phyloP scores from a whole-genome alignment of 768 basidiomycete genomes.

The Clitopilus passeckerianus region DNA sequence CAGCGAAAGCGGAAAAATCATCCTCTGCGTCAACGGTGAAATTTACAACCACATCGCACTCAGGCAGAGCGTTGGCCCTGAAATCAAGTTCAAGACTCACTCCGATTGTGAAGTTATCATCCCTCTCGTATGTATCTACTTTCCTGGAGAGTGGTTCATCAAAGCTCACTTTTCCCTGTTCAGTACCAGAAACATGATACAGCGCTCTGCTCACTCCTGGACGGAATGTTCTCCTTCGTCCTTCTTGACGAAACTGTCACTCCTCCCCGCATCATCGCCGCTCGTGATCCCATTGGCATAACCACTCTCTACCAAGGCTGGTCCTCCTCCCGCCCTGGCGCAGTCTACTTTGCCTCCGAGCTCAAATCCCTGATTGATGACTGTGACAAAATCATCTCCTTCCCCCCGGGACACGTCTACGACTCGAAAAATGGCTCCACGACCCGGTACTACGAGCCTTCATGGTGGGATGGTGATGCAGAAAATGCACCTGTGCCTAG shows the following conservation, averaged over 20 bases:
- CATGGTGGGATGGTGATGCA: constrained; percentile 86
- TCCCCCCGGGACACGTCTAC: constrained; percentile 96
- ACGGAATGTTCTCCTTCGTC: constrained; percentile 99
- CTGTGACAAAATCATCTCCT: constrained; percentile 91
- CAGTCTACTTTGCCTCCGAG: constrained; percentile 92
- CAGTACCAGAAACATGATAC: constrained; percentile 85
- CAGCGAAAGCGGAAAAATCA: constrained; percentile 77
- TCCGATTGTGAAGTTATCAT: constrained; percentile 98
- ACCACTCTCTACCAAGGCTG: constrained; percentile 99
- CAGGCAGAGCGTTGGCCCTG: constrained; percentile 56
- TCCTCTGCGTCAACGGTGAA: constrained; percentile 95
- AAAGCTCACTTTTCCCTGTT: not conserved
- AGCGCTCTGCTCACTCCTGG: constrained; percentile 72
- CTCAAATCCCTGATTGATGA: constrained; percentile 88
- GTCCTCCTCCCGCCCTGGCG: constrained; percentile 77
- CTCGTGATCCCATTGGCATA: constrained; percentile 95
- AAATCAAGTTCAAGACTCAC: constrained; percentile 88
- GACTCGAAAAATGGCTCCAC: constrained; percentile 80
- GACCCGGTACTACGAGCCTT: constrained; percentile 80
- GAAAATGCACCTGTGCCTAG: constrained; percentile 61
- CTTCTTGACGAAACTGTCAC: constrained; percentile 89
- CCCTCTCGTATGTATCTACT: constrained; percentile 59
- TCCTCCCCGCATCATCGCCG: constrained; percentile 89
- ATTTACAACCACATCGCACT: constrained; percentile 96
- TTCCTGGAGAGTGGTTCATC: not conserved